These are phyloP conservation scores for Aspergillus pseudonomiae DNA, from an alignment of 2,329 filamentous ascomycete genomes.

Conservation along the genomic window DNA sequence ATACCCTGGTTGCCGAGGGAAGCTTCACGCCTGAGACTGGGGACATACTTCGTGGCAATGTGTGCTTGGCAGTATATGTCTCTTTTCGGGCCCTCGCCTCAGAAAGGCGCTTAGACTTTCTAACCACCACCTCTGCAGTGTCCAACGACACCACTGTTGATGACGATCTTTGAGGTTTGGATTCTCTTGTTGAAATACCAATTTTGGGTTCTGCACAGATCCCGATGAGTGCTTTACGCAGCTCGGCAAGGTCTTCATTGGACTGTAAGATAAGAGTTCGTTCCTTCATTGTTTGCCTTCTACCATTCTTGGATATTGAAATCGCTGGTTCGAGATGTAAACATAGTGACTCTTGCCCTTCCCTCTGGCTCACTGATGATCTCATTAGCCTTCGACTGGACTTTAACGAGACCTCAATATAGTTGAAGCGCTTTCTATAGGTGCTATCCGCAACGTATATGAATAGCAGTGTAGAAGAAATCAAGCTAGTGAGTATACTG, in stretches of 20 bases:
- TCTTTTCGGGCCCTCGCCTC: background rate
- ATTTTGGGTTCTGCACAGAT: background rate
- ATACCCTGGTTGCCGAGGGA: background rate
- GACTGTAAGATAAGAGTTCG: slow-evolving; percentile 13
- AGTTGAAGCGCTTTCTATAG: slow-evolving; percentile 3
- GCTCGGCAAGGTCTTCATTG: slow-evolving; percentile 11
- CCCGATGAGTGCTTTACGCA: slow-evolving; percentile 11
- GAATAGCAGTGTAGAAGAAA: slow-evolving; percentile 9
- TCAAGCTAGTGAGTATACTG: slow-evolving; percentile 11
- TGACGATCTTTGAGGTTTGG: slow-evolving; percentile 15
- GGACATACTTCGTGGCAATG: background rate
- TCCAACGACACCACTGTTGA: slow-evolving; percentile 20
- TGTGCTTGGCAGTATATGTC: background rate
- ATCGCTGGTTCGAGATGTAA: slow-evolving; percentile 7
- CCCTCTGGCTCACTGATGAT: background rate
- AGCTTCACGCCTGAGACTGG: background rate
- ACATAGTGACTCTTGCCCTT: slow-evolving; percentile 1
- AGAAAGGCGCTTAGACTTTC: slow-evolving; percentile 3
- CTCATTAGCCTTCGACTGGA: background rate
- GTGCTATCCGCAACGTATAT: slow-evolving; percentile 8
- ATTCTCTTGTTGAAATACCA: background rate
- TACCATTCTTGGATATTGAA: slow-evolving; percentile 14
- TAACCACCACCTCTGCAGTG: slow-evolving; percentile 12
- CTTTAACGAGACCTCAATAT: slow-evolving; percentile 12
- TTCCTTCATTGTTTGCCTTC: background rate